Evolutionary conservation across 352 stramenopile species (phyloP).

Genomic region (Phytopythium helicoides): DNA sequence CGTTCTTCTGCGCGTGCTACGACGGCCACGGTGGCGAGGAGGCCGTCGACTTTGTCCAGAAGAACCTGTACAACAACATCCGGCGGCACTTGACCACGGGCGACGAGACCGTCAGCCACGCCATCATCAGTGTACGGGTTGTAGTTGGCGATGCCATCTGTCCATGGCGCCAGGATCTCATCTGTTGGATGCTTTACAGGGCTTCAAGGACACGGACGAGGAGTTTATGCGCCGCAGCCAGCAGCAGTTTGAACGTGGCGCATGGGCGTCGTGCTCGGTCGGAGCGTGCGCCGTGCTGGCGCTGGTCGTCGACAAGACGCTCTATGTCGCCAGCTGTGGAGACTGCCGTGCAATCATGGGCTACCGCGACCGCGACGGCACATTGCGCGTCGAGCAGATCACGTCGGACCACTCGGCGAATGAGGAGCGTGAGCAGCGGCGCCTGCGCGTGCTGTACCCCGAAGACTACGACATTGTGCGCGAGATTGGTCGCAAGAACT

Average conservation of each 20-base stretch:
- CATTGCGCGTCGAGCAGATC: constrained; percentile 60
- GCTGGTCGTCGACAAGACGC: constrained; percentile 45
- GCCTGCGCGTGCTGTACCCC: constrained; percentile 50
- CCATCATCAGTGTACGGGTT: constrained; percentile 33
- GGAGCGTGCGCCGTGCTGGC: constrained; percentile 62
- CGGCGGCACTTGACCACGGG: constrained; percentile 26
- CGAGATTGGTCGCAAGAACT: constrained; percentile 63
- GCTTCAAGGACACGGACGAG: constrained; percentile 59
- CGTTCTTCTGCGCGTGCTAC: constrained; percentile 76
- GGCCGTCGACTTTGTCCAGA: constrained; percentile 66
- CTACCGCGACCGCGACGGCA: constrained; percentile 45
- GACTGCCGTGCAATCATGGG: constrained; percentile 71
- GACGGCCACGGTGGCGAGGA: constrained; percentile 64
- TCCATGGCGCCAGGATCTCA: not conserved
- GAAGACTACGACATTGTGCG: constrained; percentile 71
- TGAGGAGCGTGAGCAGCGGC: constrained; percentile 52
- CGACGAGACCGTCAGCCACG: constrained; percentile 32
- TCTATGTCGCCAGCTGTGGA: constrained; percentile 63
- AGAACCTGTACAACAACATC: constrained; percentile 60
- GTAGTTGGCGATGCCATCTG: no score
- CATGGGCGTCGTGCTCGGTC: constrained; percentile 61
- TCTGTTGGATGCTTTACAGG: constrained; percentile 5
- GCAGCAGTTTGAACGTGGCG: constrained; percentile 45
- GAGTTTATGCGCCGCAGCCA: constrained; percentile 57
- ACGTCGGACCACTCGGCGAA: constrained; percentile 69